Evolutionary conservation across 805 yeast species (phyloP).

Genomic region (Torulaspora microellipsoides): DNA sequence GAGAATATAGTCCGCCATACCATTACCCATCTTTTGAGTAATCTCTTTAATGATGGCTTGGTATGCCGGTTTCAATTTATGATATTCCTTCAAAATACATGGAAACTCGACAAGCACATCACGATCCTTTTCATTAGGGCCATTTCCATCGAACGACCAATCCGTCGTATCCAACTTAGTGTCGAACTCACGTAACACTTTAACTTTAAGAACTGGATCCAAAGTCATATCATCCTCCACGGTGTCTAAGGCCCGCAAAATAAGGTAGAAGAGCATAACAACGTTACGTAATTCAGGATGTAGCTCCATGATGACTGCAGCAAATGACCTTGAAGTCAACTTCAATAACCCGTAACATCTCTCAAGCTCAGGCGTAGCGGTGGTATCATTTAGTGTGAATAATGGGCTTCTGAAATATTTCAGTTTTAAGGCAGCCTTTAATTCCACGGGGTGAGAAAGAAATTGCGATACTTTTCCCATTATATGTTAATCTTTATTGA

Average conservation of each 20-base stretch:
- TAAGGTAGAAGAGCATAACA: conserved; percentile 77
- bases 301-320: conserved; percentile 87
- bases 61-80: conserved; percentile 65
- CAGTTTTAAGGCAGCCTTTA: conserved; percentile 62
- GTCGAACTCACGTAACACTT: conserved; percentile 65
- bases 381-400: conserved; percentile 44
- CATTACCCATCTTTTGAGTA: conserved; percentile 86
- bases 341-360: conserved; percentile 66
- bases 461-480: conserved; percentile 64
- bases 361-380: conserved; percentile 43
- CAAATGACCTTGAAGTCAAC: conserved; percentile 83
- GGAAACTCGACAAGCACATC: conserved; percentile 78
- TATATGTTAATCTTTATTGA: not conserved
- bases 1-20: conserved; percentile 91
- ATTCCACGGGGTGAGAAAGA: conserved; percentile 64
- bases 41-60: conserved; percentile 75
- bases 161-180: conserved; percentile 56
- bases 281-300: conserved; percentile 84
- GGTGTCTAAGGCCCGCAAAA: conserved; percentile 89
- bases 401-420: conserved; percentile 49
- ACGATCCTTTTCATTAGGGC: conserved; percentile 76
- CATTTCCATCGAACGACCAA: conserved; percentile 78
- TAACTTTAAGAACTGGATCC: conserved; percentile 64
- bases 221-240: conserved; percentile 94
- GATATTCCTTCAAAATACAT: conserved; percentile 62